Conservation (phyloP, 768 basidiomycete species). For the Serendipita sp. region DNA sequence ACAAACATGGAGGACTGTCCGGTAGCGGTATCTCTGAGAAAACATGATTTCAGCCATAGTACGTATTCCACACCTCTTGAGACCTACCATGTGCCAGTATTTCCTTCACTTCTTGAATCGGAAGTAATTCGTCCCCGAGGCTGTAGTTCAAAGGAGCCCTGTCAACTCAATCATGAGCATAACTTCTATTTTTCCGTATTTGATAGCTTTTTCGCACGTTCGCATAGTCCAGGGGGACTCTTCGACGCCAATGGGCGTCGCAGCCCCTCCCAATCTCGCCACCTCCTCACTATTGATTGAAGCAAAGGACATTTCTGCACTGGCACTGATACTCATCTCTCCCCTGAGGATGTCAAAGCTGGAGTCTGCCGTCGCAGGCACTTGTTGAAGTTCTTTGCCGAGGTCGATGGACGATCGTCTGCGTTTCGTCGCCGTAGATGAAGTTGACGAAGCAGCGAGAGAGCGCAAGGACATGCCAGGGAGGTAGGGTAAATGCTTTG, state of each 20-base stretch:
- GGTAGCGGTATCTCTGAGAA: not conserved
- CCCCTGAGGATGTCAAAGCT: slow-evolving; percentile 4
- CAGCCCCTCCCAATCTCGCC: not conserved
- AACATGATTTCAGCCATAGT: not conserved
- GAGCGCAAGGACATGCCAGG: not conserved
- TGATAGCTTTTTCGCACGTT: not conserved
- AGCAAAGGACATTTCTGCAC: not conserved
- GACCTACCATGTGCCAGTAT: too few relatives aligned
- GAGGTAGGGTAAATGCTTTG: not conserved
- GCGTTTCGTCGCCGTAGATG: not conserved
- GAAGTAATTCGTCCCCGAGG: too few relatives aligned
- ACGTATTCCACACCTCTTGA: too few relatives aligned
- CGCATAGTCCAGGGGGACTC: slow-evolving; percentile 1
- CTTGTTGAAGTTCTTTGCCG: not conserved
- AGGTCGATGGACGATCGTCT: not conserved
- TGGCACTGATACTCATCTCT: not conserved
- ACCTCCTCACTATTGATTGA: not conserved
- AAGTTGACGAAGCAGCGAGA: not conserved
- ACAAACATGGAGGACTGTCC: not conserved
- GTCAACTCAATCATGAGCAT: too few relatives aligned
- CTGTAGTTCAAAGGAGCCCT: too few relatives aligned
- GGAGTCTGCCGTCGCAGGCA: not conserved
- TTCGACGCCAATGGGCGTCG: not conserved
- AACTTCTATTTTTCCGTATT: not conserved
- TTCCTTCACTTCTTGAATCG: too few relatives aligned